Evolutionary conservation across 2,329 filamentous ascomycete genomes (phyloP).

Genomic region (Amylocarpus encephaloides): DNA sequence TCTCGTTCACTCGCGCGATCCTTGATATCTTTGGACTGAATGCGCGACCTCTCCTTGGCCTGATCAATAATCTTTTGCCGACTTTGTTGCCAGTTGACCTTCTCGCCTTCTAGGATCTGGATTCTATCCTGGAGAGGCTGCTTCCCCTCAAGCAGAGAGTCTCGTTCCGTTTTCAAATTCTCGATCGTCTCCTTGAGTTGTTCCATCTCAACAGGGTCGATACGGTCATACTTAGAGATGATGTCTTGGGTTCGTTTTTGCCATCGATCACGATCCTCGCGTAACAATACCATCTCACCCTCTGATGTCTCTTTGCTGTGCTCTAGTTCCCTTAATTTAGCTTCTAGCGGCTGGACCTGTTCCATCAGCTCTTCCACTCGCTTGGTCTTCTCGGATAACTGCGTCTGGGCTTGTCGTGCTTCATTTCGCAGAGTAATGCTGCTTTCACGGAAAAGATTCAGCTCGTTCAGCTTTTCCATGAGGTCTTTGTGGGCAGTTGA

Average conservation of each 20-base stretch:
- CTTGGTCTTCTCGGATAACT: slow-evolving; percentile 66
- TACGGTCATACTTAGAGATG: slow-evolving; percentile 89
- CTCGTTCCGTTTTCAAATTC: slow-evolving; percentile 57
- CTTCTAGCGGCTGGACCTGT: slow-evolving; percentile 76
- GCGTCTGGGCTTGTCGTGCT: slow-evolving; percentile 68
- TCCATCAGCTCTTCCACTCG: slow-evolving; percentile 68
- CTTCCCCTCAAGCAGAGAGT: slow-evolving; percentile 36
- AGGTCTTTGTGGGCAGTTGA: slow-evolving; percentile 81
- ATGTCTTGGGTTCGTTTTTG: slow-evolving; percentile 95
- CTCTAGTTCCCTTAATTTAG: slow-evolving; percentile 73
- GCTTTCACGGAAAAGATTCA: slow-evolving; percentile 94
- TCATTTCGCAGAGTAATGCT: slow-evolving; percentile 87
- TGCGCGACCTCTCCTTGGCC: slow-evolving; percentile 54
- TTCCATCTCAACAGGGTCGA: slow-evolving; percentile 89
- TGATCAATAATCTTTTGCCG: slow-evolving; percentile 53
- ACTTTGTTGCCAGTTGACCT: slow-evolving; percentile 46
- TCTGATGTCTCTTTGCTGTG: slow-evolving; percentile 60
- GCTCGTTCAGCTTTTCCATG: slow-evolving; percentile 89
- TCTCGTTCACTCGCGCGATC: slow-evolving; percentile 42
- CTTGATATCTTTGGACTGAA: slow-evolving; percentile 48
- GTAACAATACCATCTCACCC: slow-evolving; percentile 80
- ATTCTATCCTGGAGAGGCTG: slow-evolving; percentile 48
- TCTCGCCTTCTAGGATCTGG: slow-evolving; percentile 47
- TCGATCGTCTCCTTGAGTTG: slow-evolving; percentile 74
- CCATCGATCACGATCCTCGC: slow-evolving; percentile 90